phyloP scores from a whole-genome alignment of 495 filamentous ascomycete species.

The Neurospora tetrasperma region DNA sequence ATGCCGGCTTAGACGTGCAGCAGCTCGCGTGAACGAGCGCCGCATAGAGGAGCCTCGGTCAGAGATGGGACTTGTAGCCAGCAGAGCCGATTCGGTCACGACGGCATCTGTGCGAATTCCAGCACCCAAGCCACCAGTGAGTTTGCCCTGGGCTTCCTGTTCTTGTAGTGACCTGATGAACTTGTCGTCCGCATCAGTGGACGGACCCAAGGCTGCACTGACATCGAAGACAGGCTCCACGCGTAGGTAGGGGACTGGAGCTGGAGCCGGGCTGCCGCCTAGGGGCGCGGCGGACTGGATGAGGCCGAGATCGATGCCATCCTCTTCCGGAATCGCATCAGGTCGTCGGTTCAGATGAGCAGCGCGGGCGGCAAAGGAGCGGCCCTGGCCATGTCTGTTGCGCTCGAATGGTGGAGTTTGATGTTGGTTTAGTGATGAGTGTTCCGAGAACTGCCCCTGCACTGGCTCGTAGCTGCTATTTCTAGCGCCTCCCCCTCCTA shows the following conservation, averaged over 20 bases:
- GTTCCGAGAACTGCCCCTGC: constrained; percentile 6
- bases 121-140: constrained; percentile 39
- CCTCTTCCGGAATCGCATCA: constrained; percentile 34
- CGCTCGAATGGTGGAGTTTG: constrained; percentile 2
- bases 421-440: neutral
- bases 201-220: constrained; percentile 27
- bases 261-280: constrained; percentile 8
- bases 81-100: constrained; percentile 31
- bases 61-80: constrained; percentile 24
- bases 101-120: constrained; percentile 32
- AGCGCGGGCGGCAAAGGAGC: constrained; percentile 6
- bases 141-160: constrained; percentile 34
- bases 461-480: constrained; percentile 29
- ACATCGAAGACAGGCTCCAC: constrained; percentile 26
- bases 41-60: constrained; percentile 22
- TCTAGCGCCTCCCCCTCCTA: neutral
- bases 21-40: constrained; percentile 25
- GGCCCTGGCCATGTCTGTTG: constrained; percentile 5
- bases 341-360: constrained; percentile 16
- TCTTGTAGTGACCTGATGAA: constrained; percentile 30
- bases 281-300: constrained; percentile 27
- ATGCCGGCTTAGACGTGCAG: constrained; percentile 15
- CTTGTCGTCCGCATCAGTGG: constrained; percentile 25
- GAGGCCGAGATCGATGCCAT: constrained; percentile 30
- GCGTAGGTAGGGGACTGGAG: constrained; percentile 7